A percentile compares a stretch with the other conserved stretches of the same genome.
Evolutionary conservation across 306 rosid genomes (phyloP).

Genomic region (Sicyos edulis): DNA sequence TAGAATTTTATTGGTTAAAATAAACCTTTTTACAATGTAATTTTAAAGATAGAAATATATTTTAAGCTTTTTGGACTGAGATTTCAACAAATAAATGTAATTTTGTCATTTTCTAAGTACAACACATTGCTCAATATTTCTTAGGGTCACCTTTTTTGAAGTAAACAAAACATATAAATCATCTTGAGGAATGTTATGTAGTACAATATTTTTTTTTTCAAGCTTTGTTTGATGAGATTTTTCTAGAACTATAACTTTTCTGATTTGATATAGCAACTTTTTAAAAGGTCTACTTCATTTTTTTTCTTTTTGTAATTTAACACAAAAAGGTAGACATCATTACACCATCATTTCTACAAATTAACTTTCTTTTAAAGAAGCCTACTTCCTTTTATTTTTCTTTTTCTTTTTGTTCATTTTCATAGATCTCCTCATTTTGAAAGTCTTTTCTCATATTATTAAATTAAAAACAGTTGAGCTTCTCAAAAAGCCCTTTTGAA

Average conservation of each 20-base stretch:
- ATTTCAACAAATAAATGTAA: no score
- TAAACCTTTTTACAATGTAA: no score
- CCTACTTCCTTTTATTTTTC: background rate
- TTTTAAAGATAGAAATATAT: no score
- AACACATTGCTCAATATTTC: no score
- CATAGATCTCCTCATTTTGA: background rate
- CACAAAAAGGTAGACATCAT: constrained; percentile 19
- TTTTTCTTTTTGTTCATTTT: constrained; percentile 7
- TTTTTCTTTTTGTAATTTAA: background rate
- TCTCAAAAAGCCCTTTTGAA: constrained; percentile 3
- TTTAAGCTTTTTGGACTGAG: no score
- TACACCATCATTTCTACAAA: background rate
- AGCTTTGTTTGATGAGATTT: no score
- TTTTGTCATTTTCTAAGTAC: no score
- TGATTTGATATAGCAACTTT: background rate
- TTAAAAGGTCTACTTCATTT: background rate
- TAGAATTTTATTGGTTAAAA: no score
- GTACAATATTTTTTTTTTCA: no score
- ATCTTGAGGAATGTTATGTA: no score
- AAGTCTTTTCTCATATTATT: background rate
- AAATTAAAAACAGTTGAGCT: constrained; percentile 4
- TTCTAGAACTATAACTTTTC: background rate
- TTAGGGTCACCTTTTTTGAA: no score
- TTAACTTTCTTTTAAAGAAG: background rate
- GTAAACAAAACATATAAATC: no score